Base-by-base conservation (phyloP, 2,329 filamentous ascomycete species). In the Ceratocystis alfenasii region DNA sequence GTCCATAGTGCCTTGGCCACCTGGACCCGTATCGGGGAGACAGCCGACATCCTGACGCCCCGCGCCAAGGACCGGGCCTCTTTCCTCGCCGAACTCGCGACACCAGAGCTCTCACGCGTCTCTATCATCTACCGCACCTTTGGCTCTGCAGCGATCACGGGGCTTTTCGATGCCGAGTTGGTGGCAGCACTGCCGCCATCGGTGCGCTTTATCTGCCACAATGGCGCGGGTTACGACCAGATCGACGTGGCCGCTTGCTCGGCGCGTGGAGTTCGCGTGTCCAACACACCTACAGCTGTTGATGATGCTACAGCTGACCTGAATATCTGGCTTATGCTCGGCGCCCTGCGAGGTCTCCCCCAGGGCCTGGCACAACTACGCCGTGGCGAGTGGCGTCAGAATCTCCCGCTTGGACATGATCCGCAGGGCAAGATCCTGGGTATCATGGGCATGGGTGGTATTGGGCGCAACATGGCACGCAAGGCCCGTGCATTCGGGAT, bases 381-480 rank as follows among this genome's bases (percentile, higher is more conserved):
- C 45, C 77, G 80, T 25, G 85, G 86, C 0, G 76, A 83, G 66
- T 95, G 88, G 87, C 80, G 83, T 64, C 88, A 87, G 3, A 73
- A 74, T 3, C 77, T 79, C 2, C 79, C 85, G 0, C 76, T 85
- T 5, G 90, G 89, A 12, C 87, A 89, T 72, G 89, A 94, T 72
- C 89, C 89, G 1, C 80, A 88, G 74, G 88, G 87, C 45, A 94
- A 93, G 74, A 78, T 86, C 1, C 79, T 95, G 4, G 90, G 90
- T 0, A 90, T 95, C 68, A 74, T 95, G 50, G 90, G 90, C 5
- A 93, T 94, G 89, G 90, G 90, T 22, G 89, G 90, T 1, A 94
- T 95, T 68, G 90, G 90, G 0, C 79, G 87, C 45, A 90, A 90
- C 71, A 75, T 94, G 70, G 89, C 87, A 72, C 82, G 78, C 73